A percentile compares a stretch with the other conserved stretches of the same genome.
Evolutionary conservation across 352 stramenopile species (phyloP).

Genomic region (Pythium periplocum): DNA sequence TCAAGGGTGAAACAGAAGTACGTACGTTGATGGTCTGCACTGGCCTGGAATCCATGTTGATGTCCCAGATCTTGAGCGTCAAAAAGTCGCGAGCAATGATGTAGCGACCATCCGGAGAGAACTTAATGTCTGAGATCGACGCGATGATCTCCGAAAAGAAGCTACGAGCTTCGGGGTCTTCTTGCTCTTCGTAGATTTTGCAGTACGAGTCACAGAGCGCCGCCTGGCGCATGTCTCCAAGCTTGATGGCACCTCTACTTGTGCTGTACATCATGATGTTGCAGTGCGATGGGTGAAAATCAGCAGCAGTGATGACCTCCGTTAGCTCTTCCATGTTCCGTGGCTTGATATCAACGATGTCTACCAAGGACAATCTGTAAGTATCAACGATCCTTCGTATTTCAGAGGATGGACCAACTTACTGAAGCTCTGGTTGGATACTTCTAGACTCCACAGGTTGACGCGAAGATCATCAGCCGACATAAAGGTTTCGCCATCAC

Average conservation of each 20-base stretch:
- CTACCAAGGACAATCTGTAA: slow-evolving; percentile 25
- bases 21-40: slow-evolving; percentile 91
- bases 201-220: slow-evolving; percentile 86
- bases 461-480: slow-evolving; percentile 95
- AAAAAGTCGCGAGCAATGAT: slow-evolving; percentile 95
- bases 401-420: slow-evolving; percentile 9
- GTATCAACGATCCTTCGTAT: no score
- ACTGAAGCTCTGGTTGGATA: slow-evolving; percentile 90
- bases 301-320: slow-evolving; percentile 93
- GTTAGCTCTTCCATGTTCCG: slow-evolving; percentile 96
- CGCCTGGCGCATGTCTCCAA: slow-evolving; percentile 90
- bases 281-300: slow-evolving; percentile 93
- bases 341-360: slow-evolving; percentile 97
- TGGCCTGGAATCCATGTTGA: slow-evolving; percentile 92
- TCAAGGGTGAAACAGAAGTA: neutral
- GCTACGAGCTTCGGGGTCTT: slow-evolving; percentile 75
- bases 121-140: slow-evolving; percentile 93
- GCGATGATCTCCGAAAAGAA: slow-evolving; percentile 97
- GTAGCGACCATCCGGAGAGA: slow-evolving; percentile 91
- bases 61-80: slow-evolving; percentile 95
- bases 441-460: slow-evolving; percentile 94
- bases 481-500: slow-evolving; percentile 94
- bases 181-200: slow-evolving; percentile 82
- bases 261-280: slow-evolving; percentile 96
- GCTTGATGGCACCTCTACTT: slow-evolving; percentile 88